Evolutionary conservation across 73 alveolate genomes (phyloP).

Genomic region (Paramecium pentaurelia): DNA sequence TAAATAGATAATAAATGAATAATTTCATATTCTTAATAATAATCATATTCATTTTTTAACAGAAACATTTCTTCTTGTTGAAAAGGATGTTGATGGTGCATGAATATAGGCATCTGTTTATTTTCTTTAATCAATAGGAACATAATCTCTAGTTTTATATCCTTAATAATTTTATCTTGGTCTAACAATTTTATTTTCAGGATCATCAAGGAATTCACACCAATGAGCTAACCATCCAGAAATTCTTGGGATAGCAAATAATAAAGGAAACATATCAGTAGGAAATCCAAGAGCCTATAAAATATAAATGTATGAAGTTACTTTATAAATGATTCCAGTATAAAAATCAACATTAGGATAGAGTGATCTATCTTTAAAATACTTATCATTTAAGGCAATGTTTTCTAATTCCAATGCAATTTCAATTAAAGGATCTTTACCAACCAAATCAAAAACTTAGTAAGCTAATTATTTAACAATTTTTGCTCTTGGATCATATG

Average conservation of each 20-base stretch:
- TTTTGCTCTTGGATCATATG: conserved; percentile 88
- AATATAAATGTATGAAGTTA: neutral
- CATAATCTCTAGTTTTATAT: conserved; percentile 69
- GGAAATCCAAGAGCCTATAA: conserved; percentile 79
- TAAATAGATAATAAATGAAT: too few species aligned
- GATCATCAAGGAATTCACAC: conserved; percentile 85
- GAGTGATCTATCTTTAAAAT: conserved; percentile 77
- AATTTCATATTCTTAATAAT: too few species aligned
- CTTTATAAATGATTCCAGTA: conserved; percentile 80
- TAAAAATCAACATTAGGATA: conserved; percentile 93
- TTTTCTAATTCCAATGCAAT: conserved; percentile 87
- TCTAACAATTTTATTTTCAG: conserved; percentile 85
- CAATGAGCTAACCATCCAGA: conserved; percentile 95
- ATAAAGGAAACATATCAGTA: conserved; percentile 87
- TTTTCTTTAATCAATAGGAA: conserved; percentile 66
- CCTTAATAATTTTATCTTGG: conserved; percentile 89
- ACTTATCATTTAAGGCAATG: conserved; percentile 82
- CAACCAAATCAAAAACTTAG: conserved; percentile 80
- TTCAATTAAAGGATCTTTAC: conserved; percentile 87
- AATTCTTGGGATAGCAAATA: conserved; percentile 84
- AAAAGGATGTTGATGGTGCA: conserved; percentile 32
- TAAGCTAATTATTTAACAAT: conserved; percentile 80
- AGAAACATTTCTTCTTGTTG: conserved; percentile 29
- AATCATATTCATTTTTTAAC: neutral
- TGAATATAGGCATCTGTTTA: conserved; percentile 22